Base-by-base conservation (phyloP, 768 basidiomycete species). In the Gymnopilus dilepis region DNA sequence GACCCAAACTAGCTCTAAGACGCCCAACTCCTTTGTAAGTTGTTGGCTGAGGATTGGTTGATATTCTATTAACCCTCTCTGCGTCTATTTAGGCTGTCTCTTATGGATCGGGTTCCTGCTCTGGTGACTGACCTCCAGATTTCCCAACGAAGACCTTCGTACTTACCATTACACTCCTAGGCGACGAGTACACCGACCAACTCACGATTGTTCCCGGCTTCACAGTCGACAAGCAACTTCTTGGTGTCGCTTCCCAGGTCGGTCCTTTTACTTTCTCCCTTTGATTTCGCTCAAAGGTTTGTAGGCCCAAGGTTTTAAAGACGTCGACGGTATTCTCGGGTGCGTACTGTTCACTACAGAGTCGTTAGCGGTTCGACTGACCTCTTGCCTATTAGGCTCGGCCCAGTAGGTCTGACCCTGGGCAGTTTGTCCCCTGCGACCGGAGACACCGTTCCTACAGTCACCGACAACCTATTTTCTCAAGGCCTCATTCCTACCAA, bases 321-420 rank as follows among this genome's bases (percentile, higher is more conserved):
- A 80, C 38, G 77, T 84, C 22, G 89, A 90, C 65, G 88, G 88
- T 9, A 89, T 90, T 60, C 64, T 90, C 19, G 88, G 88, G 45
- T 47, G 17, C 11, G n/a, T 17, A 28, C 34, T 11, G 34, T 37
- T 37, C 8, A n/a, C 7, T 9, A 15, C 34, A 31, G 17, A 4
- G 2, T 30, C 6, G 12, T 24, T 26, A 13, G 9, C 22, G 1
- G 12, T 41, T 21, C 12, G 11, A 8, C 22, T 47, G 43, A 11
- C 12, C 15, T 24, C 5, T 28, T 17, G 28, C 15, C 15, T 15
- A 13, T 26, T 47, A 47, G 45, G 17, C 81, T 90, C 60, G 89
- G 89, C n/a, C 89, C 89, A 19, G 73, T 74, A 7, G 78, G 73
- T 55, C 76, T 90, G 51, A 89, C 89, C 9, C 24, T 38, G 71